Evolutionary conservation across 2,329 filamentous ascomycete genomes (phyloP).

Genomic region (Tolypocladium tropicale): DNA sequence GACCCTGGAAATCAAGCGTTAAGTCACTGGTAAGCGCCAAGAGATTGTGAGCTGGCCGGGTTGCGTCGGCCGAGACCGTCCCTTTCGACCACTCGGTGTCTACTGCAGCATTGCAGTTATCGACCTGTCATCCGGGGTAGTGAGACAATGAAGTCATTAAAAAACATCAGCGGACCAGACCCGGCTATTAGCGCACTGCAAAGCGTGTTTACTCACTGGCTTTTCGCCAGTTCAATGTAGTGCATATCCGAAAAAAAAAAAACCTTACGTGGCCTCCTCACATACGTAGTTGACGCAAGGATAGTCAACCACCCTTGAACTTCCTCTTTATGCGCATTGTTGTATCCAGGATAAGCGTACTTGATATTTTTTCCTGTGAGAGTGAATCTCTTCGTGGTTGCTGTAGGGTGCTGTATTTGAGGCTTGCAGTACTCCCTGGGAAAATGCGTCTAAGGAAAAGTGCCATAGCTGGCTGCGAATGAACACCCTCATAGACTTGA

Average conservation of each 20-base stretch:
- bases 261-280: too few species aligned
- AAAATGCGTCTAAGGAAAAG: too few species aligned
- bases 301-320: too few species aligned
- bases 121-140: background rate
- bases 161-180: background rate
- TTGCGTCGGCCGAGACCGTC: background rate
- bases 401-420: too few species aligned
- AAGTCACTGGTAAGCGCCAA: background rate
- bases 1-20: background rate
- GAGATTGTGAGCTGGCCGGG: background rate
- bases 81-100: background rate
- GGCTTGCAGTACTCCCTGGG: too few species aligned
- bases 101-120: background rate
- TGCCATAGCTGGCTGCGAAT: too few species aligned
- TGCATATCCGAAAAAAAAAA: background rate
- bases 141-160: background rate
- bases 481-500: background rate
- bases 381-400: too few species aligned
- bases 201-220: background rate
- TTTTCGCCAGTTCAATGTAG: background rate
- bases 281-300: too few species aligned
- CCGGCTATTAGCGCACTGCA: background rate
- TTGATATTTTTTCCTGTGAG: too few species aligned
- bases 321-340: too few species aligned
- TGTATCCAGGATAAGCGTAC: too few species aligned